phyloP scores from a whole-genome alignment of 805 yeast species.

The Saturnispora sanitii region DNA sequence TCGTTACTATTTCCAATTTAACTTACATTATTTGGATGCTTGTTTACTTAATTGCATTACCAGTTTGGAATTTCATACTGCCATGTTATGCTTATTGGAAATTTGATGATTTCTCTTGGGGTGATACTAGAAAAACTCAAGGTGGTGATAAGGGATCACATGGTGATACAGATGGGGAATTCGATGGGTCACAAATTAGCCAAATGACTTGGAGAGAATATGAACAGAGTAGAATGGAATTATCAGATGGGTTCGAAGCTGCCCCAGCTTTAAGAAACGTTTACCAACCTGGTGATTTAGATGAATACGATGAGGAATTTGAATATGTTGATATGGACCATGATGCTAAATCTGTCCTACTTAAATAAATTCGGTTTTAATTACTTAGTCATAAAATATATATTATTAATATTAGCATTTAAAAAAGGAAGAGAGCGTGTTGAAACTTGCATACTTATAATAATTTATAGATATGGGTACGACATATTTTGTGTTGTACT shows the following conservation, averaged over 20 bases:
- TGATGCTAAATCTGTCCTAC: not conserved
- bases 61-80: constrained; percentile 87
- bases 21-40: constrained; percentile 71
- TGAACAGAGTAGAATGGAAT: constrained; percentile 50
- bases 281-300: constrained; percentile 19
- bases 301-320: constrained; percentile 7
- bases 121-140: constrained; percentile 77
- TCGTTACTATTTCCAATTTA: constrained; percentile 67
- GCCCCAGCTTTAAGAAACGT: constrained; percentile 20
- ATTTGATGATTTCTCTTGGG: constrained; percentile 95
- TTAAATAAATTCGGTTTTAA: too few species aligned
- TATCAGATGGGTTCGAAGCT: constrained; percentile 5
- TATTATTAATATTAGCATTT: too few species aligned
- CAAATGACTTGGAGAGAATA: constrained; percentile 95
- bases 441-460: too few species aligned
- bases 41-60: constrained; percentile 69
- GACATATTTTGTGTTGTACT: too few species aligned
- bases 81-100: constrained; percentile 90
- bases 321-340: constrained; percentile 14
- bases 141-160: constrained; percentile 64
- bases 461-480: too few species aligned
- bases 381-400: too few species aligned
- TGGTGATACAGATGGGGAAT: constrained; percentile 65
- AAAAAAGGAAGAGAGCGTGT: too few species aligned
- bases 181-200: constrained; percentile 80